A percentile compares a stretch with the other conserved stretches of the same genome.
These are phyloP conservation scores for Huntiella omanensis DNA, from an alignment of 2,329 filamentous ascomycete species.

Conservation along the genomic window DNA sequence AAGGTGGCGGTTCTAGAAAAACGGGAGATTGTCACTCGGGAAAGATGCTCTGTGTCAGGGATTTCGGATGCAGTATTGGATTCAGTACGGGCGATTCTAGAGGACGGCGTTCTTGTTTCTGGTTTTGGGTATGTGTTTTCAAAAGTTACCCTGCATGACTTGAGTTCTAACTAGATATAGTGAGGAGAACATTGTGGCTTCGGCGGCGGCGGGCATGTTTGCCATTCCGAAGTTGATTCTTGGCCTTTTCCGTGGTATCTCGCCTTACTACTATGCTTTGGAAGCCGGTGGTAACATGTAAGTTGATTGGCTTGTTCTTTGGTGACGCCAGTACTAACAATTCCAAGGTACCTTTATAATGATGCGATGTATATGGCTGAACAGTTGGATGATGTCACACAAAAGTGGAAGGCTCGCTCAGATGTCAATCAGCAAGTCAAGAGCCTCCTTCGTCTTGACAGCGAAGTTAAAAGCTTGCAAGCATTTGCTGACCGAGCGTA, in stretches of 20 bases:
- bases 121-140: constrained; percentile 23
- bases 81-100: constrained; percentile 39
- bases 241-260: constrained; percentile 63
- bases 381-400: constrained; percentile 29
- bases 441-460: constrained; percentile 37
- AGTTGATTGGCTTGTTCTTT: constrained; percentile 14
- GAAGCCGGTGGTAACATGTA: constrained; percentile 46
- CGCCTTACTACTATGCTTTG: constrained; percentile 52
- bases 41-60: constrained; percentile 75
- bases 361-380: constrained; percentile 46
- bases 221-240: constrained; percentile 52
- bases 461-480: constrained; percentile 39
- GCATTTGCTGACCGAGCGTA: constrained; percentile 44
- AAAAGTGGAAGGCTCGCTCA: constrained; percentile 32
- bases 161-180: constrained; percentile 14
- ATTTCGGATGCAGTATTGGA: constrained; percentile 64
- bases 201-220: constrained; percentile 52
- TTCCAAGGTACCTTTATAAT: constrained; percentile 43
- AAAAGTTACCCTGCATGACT: background rate
- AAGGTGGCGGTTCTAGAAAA: constrained; percentile 14
- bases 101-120: constrained; percentile 43
- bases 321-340: background rate
- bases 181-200: constrained; percentile 38
- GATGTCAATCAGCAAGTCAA: constrained; percentile 32
- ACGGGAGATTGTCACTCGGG: constrained; percentile 58